Conservation (phyloP, 139 green algal genomes). For the Coelastrella sp. region DNA sequence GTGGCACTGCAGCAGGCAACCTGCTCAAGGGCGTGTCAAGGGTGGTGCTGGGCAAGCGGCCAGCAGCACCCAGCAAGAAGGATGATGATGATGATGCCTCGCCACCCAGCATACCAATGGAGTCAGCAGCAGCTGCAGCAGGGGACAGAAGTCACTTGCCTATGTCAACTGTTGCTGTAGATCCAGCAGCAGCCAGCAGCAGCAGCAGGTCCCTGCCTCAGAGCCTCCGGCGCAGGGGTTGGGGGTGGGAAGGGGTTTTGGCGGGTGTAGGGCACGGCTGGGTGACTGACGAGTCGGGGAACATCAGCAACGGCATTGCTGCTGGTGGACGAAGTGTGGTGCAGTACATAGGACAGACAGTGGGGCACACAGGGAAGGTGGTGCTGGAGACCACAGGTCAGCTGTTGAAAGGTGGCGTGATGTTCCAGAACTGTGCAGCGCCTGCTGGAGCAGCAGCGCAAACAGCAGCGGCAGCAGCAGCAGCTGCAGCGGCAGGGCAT, state of each 20-base stretch:
- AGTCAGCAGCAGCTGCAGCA: conserved; percentile 21
- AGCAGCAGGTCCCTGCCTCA: not conserved
- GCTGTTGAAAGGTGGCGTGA: conserved; percentile 15
- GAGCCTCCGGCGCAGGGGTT: conserved; percentile 24
- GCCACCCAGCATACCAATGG: not conserved
- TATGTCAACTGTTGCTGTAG: conserved; percentile 21
- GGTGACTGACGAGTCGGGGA: conserved; percentile 6
- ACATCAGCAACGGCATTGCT: not conserved
- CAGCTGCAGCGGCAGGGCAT: not conserved
- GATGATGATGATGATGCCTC: conserved; percentile 10
- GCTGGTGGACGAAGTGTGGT: not conserved
- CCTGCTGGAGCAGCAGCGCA: not conserved
- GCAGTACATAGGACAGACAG: conserved; percentile 2
- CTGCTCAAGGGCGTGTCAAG: not conserved
- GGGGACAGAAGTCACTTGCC: not conserved
- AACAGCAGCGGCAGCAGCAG: conserved; percentile 19
- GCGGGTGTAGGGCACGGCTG: not conserved
- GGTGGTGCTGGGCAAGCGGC: conserved; percentile 21
- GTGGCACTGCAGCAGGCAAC: not conserved
- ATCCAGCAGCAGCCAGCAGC: conserved; percentile 4
- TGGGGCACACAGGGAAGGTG: conserved; percentile 14
- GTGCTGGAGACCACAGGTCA: conserved; percentile 38
- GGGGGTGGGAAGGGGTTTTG: not conserved
- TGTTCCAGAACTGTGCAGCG: conserved; percentile 37
- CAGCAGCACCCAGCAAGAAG: conserved; percentile 37